These are phyloP conservation scores for Isatis tinctoria DNA, from an alignment of 345 rosid genomes.

Conservation along the genomic window DNA sequence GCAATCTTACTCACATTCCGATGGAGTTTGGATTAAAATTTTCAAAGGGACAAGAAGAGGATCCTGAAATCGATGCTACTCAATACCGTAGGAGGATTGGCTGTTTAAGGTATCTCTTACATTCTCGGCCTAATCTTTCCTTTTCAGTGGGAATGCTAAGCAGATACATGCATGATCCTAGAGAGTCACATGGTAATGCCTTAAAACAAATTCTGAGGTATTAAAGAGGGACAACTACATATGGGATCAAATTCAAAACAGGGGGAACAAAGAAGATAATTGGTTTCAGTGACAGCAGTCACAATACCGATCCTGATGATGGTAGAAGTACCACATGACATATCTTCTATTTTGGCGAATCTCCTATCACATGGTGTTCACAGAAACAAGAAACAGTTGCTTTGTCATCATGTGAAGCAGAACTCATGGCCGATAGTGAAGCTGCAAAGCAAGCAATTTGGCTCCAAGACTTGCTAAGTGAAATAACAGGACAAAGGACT, in stretches of 20 bases:
- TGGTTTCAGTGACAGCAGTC: not conserved
- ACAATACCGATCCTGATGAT: not conserved
- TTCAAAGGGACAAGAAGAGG: too few species aligned
- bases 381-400: not conserved
- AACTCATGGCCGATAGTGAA: too few species aligned
- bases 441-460: too few species aligned
- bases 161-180: not conserved
- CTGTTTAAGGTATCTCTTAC: too few species aligned
- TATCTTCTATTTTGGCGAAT: not conserved
- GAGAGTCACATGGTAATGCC: not conserved
- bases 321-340: not conserved
- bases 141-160: not conserved
- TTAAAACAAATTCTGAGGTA: not conserved
- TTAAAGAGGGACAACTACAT: accelerated
- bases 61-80: too few species aligned
- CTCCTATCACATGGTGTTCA: not conserved
- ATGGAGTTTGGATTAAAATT: too few species aligned
- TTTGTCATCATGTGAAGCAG: too few species aligned
- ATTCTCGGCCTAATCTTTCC: too few species aligned
- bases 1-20: too few species aligned
- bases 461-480: not conserved
- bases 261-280: too few species aligned
- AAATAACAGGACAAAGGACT: not conserved
- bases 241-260: not conserved
- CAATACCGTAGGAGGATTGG: too few species aligned